These are phyloP conservation scores for Warburgia ugandensis DNA, from an alignment of 164 flowering plant species.

Conservation along the genomic window DNA sequence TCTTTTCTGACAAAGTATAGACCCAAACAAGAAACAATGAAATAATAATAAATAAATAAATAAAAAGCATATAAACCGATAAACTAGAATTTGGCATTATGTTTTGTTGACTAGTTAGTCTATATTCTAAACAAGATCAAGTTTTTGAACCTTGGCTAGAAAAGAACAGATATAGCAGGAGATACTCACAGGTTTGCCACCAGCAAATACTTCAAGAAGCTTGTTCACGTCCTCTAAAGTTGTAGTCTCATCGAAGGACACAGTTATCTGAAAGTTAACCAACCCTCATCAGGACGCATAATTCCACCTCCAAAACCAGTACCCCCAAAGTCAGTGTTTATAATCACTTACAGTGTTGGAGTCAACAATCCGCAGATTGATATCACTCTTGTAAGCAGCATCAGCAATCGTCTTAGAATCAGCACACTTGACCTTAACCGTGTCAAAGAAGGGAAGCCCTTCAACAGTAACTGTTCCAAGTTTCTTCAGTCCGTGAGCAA, in stretches of 20 bases:
- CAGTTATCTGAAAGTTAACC: conserved; percentile 65
- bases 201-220: conserved; percentile 71
- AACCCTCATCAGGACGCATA: conserved; percentile 4
- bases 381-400: conserved; percentile 64
- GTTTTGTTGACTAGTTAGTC: too few relatives aligned
- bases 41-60: too few relatives aligned
- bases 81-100: too few relatives aligned
- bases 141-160: too few relatives aligned
- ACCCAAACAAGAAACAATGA: too few relatives aligned
- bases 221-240: conserved; percentile 89
- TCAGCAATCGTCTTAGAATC: conserved; percentile 76
- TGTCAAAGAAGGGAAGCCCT: conserved; percentile 87
- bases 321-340: neutral
- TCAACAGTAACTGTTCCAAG: conserved; percentile 80
- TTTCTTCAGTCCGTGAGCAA: conserved; percentile 76
- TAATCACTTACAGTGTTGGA: conserved; percentile 54
- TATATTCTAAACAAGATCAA: too few relatives aligned
- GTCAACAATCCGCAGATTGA: conserved; percentile 75
- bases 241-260: conserved; percentile 87
- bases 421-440: conserved; percentile 76
- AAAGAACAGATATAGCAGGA: neutral
- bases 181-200: conserved; percentile 74
- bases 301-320: neutral
- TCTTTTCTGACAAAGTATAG: too few relatives aligned
- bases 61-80: too few relatives aligned